phyloP scores from a whole-genome alignment of 2,329 filamentous ascomycete genomes.

The Penicillium frequentans region DNA sequence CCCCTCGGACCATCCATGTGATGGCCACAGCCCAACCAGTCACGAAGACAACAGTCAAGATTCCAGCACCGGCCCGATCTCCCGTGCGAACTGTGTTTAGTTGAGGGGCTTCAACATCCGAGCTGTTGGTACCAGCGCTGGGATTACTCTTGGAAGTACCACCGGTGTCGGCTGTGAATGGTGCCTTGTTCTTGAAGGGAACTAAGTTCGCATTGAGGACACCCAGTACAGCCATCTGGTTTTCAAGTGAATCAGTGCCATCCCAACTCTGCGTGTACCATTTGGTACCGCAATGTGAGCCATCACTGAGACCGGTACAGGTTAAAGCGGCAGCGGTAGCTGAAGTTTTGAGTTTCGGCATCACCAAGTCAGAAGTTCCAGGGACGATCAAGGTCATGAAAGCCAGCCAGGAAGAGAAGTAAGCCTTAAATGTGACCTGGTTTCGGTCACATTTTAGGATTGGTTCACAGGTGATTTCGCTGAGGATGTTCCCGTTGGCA shows the following conservation, averaged over 20 bases:
- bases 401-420: constrained; percentile 67
- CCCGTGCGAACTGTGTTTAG: constrained; percentile 30
- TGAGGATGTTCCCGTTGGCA: constrained; percentile 56
- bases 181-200: constrained; percentile 32
- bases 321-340: constrained; percentile 61
- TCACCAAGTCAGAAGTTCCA: constrained; percentile 54
- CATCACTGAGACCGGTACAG: constrained; percentile 60
- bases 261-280: constrained; percentile 44
- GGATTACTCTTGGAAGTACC: constrained; percentile 57
- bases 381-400: constrained; percentile 64
- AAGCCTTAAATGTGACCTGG: constrained; percentile 72
- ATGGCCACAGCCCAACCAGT: constrained; percentile 27
- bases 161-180: constrained; percentile 52
- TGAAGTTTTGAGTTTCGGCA: constrained; percentile 60
- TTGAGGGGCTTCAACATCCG: constrained; percentile 8
- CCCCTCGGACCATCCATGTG: constrained; percentile 33
- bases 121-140: constrained; percentile 36
- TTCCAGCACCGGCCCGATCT: constrained; percentile 39
- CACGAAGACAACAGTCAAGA: constrained; percentile 35
- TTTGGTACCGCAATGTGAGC: constrained; percentile 55
- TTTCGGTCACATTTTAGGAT: constrained; percentile 65
- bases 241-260: constrained; percentile 37
- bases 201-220: constrained; percentile 35
- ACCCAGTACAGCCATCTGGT: constrained; percentile 43
- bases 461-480: constrained; percentile 68